These are phyloP conservation scores for Cynanchum wilfordii DNA, from an alignment of 257 asterid species.

Conservation along the genomic window DNA sequence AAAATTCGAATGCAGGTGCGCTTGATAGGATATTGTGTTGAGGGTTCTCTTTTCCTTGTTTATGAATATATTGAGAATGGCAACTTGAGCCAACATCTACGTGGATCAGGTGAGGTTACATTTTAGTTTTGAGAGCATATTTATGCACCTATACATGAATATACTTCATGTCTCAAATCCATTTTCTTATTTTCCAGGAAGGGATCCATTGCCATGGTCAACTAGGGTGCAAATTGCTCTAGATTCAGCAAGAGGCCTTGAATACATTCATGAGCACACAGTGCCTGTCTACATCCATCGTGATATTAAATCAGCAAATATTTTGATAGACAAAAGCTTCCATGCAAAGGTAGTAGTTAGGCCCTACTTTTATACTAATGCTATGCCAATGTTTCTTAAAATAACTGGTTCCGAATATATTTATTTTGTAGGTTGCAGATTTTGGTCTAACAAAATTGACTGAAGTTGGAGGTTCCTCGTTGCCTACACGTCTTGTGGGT, in stretches of 20 bases:
- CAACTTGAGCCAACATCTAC: conserved; percentile 82
- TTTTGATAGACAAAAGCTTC: conserved; percentile 77
- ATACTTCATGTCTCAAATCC: conserved; percentile 8
- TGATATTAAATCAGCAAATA: conserved; percentile 92
- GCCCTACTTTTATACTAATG: conserved; percentile 18
- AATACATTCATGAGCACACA: conserved; percentile 96
- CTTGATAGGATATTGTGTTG: conserved; percentile 87
- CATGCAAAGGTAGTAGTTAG: conserved; percentile 71
- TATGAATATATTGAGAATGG: conserved; percentile 90
- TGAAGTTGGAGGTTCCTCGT: conserved; percentile 75
- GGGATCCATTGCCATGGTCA: conserved; percentile 85
- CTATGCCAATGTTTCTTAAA: conserved; percentile 15
- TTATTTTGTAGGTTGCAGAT: conserved; percentile 76
- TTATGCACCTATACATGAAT: not conserved
- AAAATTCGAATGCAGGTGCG: conserved; percentile 61
- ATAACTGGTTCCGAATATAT: conserved; percentile 2
- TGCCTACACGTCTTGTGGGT: conserved; percentile 91
- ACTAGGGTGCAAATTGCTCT: conserved; percentile 88
- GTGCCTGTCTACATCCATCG: conserved; percentile 96
- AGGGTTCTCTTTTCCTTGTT: conserved; percentile 95
- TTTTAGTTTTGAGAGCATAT: not conserved
- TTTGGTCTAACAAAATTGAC: conserved; percentile 90
- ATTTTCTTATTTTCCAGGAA: conserved; percentile 36
- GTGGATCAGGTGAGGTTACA: conserved; percentile 54
- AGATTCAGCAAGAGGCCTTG: conserved; percentile 98